phyloP scores from a whole-genome alignment of 805 yeast genomes.

The Nakazawaea ernobii region DNA sequence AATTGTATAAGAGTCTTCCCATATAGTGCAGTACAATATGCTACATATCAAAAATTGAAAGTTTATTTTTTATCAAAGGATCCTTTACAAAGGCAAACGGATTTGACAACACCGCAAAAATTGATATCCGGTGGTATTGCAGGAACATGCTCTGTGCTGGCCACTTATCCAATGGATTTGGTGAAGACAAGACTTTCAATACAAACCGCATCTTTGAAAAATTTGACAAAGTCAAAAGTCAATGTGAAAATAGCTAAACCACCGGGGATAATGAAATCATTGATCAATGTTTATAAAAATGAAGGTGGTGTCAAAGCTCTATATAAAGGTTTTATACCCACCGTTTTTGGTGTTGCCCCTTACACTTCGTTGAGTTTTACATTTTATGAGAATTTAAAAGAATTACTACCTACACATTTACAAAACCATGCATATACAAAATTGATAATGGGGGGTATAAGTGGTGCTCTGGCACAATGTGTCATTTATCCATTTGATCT shows the following conservation, averaged over 20 bases:
- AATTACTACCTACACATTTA: slow-evolving; percentile 29
- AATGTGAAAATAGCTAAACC: slow-evolving; percentile 33
- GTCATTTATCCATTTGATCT: slow-evolving; percentile 89
- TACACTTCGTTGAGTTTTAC: slow-evolving; percentile 92
- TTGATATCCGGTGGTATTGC: slow-evolving; percentile 74
- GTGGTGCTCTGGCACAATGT: slow-evolving; percentile 89
- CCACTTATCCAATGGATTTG: slow-evolving; percentile 88
- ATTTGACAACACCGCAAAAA: slow-evolving; percentile 51
- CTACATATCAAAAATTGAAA: slow-evolving; percentile 68
- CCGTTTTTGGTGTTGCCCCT: slow-evolving; percentile 91
- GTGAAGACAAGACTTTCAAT: slow-evolving; percentile 85
- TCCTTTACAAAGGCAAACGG: slow-evolving; percentile 22
- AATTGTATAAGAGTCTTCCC: slow-evolving; percentile 91
- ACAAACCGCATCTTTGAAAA: slow-evolving; percentile 67
- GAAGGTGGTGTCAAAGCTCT: slow-evolving; percentile 83
- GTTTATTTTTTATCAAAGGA: slow-evolving; percentile 23
- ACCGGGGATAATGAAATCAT: slow-evolving; percentile 64
- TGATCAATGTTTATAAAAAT: slow-evolving; percentile 50
- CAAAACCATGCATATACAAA: slow-evolving; percentile 41
- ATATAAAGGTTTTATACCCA: slow-evolving; percentile 85
- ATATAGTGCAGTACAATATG: slow-evolving; percentile 90
- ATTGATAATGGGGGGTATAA: slow-evolving; percentile 72
- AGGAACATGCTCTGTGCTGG: slow-evolving; percentile 73
- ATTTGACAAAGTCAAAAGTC: slow-evolving; percentile 37
- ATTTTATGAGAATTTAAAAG: slow-evolving; percentile 77